Conservation (phyloP, 768 basidiomycete genomes). For the Collybia sordida region DNA sequence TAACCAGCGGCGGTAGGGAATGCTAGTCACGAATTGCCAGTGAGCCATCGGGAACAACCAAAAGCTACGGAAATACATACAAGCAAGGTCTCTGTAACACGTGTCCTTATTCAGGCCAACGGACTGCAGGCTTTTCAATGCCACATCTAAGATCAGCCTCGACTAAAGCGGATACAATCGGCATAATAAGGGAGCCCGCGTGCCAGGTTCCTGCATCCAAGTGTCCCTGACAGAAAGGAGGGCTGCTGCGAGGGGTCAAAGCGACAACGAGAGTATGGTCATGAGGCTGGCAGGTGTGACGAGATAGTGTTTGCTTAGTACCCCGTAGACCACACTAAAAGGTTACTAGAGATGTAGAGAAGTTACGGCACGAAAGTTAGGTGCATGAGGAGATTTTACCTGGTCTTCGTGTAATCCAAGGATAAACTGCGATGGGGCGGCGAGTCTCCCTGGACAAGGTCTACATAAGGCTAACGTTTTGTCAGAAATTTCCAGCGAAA, state of each 20-base stretch:
- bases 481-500: too few species aligned
- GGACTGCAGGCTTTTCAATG: too few species aligned
- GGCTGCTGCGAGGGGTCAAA: too few species aligned
- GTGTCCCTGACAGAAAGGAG: constrained; percentile 47
- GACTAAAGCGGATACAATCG: too few species aligned
- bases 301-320: constrained; percentile 47
- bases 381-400: constrained; percentile 29
- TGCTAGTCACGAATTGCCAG: constrained; percentile 31
- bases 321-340: constrained; percentile 47
- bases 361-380: not conserved
- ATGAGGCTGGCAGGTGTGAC: constrained; percentile 49
- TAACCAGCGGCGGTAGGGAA: constrained; percentile 57
- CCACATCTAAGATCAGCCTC: too few species aligned
- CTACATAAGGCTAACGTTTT: constrained; percentile 48
- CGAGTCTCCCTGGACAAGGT: constrained; percentile 54
- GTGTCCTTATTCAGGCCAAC: too few species aligned
- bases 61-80: too few species aligned
- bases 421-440: constrained; percentile 51
- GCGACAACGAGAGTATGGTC: constrained; percentile 43
- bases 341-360: constrained; percentile 32
- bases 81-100: too few species aligned
- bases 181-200: too few species aligned
- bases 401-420: constrained; percentile 53
- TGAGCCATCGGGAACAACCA: too few species aligned
- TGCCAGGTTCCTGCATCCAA: constrained; percentile 42